A percentile compares a stretch with the other conserved stretches of the same genome.
These are phyloP conservation scores for Rhexocercosporidium sp. DNA, from an alignment of 2,329 filamentous ascomycete species.

Conservation along the genomic window DNA sequence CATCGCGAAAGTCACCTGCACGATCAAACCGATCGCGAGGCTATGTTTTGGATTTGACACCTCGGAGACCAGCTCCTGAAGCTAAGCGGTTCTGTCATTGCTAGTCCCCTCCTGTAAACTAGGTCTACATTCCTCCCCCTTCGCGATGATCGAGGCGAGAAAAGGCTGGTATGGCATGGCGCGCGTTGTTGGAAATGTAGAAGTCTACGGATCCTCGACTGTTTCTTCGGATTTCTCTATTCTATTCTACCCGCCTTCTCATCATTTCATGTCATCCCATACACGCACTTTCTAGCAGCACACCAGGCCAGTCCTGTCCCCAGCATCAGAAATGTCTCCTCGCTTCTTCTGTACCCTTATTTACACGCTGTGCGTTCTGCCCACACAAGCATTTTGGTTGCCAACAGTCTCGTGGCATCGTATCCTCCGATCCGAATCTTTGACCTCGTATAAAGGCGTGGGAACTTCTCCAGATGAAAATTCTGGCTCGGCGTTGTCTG, in stretches of 20 bases:
- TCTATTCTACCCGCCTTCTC: not conserved
- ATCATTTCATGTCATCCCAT: not conserved
- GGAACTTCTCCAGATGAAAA: not conserved
- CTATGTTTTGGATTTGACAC: not conserved
- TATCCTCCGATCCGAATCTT: not conserved
- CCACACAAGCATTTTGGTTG: not conserved
- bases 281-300: not conserved
- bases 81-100: not conserved
- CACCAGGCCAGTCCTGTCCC: not conserved
- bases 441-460: conserved; percentile 3
- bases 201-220: not conserved
- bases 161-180: conserved; percentile 5
- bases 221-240: not conserved
- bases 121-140: not conserved
- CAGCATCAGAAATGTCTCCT: not conserved
- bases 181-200: not conserved
- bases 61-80: not conserved
- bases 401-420: not conserved
- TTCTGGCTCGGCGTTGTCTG: not conserved
- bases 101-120: not conserved
- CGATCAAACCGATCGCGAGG: not conserved
- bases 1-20: not conserved
- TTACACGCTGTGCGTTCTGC: not conserved
- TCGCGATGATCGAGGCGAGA: not conserved
- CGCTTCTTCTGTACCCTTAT: conserved; percentile 6